Percentiles rank a stretch among this genome's conserved stretches.
Conservation (phyloP, 2,329 filamentous ascomycete genomes). For the Sporothrix schenckii region DNA sequence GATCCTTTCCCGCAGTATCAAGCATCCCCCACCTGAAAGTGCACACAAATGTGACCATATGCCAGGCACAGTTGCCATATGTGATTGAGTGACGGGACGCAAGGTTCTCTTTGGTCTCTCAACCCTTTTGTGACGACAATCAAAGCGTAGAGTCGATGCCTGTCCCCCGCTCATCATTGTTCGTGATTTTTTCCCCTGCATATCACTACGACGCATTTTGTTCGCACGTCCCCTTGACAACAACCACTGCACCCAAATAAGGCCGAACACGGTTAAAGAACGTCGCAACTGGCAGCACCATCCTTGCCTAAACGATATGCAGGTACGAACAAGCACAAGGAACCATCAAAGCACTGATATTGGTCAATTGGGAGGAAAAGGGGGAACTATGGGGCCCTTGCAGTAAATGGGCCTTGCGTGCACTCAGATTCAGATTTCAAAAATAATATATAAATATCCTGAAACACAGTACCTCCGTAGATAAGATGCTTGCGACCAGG, state of each 20-base stretch:
- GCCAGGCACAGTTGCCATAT: constrained; percentile 9
- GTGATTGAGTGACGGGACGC: constrained; percentile 13
- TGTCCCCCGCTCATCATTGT: neutral
- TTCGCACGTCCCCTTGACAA: neutral
- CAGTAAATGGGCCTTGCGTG: neutral
- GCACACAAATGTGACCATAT: neutral
- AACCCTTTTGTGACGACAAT: neutral
- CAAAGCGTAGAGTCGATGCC: neutral
- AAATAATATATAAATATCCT: constrained; percentile 18
- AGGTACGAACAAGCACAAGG: constrained; percentile 25
- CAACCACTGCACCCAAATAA: neutral
- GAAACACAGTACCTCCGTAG: constrained; percentile 26
- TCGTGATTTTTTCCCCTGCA: constrained; percentile 3
- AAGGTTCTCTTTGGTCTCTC: neutral
- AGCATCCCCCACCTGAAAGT: neutral
- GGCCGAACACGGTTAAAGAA: neutral
- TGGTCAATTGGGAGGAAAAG: neutral
- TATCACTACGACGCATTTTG: constrained; percentile 2
- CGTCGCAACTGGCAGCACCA: neutral
- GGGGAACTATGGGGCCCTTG: neutral
- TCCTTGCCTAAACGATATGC: constrained; percentile 21
- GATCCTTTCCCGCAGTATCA: neutral
- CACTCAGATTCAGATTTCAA: neutral
- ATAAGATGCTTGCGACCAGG: constrained; percentile 23
- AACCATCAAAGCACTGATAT: neutral